Base-by-base conservation (phyloP, 169 alveolate species). In the Theileria sp. region DNA sequence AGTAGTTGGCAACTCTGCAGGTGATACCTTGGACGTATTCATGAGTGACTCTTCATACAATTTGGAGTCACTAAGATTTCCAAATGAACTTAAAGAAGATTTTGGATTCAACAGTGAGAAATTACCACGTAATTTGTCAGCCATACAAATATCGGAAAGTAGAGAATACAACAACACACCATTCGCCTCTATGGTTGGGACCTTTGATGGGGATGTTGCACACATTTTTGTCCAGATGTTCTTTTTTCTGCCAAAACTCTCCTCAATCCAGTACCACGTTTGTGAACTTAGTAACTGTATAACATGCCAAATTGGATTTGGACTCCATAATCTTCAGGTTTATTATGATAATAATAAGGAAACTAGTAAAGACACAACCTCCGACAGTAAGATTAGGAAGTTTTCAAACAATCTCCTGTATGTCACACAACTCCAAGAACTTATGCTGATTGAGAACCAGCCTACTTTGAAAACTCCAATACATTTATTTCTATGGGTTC, bases 251-350 rank as follows among this genome's bases (percentile, higher is more conserved):
- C 75, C 74, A 13, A 75, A 60, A 75, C 69, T 85, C 66, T 38
- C 62, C 26, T 78, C 87, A 25, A 25, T 85, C 12, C 28, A 69
- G 70, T 72, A 73, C 64, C 91, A 85, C 75, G 9, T 71, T 50
- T 85, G 91, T 50, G 87, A 78, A 25, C 74, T 79, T 6, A 79
- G 54, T 25, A 69, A 85, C 70, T 85, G 91, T 68, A 34, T 85
- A 25, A 67, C 91, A 6, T 85, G 91, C 79, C 83, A 78, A 36
- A 36, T 85, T 19, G 91, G 87, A 6, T 85, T 79, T 32, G 91
- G 85, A 34, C 25, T 85, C 30, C 82, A 78, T 60, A 72, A 54
- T 73, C 69, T 85, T 5, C 66, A 72, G 10, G 80, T 79, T 23
- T 74, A 70, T 30, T 77, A 85, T 58, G 87, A 79, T 13, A 79